A percentile compares a stretch with the other conserved stretches of the same genome.
phyloP scores from a whole-genome alignment of 768 basidiomycete species.

The Obba rivulosa region DNA sequence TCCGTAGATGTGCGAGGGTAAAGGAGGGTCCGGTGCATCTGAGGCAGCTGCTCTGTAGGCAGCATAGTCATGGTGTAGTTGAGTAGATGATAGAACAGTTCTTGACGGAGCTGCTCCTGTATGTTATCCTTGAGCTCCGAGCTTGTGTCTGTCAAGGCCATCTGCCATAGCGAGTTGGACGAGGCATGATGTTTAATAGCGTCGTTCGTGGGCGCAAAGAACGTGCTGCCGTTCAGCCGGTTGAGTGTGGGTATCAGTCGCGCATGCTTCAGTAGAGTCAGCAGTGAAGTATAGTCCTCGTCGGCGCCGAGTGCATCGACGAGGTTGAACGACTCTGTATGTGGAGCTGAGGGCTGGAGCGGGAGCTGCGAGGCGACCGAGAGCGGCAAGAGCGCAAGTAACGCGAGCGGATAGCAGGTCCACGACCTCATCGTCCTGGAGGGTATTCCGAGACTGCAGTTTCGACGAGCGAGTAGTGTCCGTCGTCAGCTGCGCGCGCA shows the following conservation, averaged over 20 bases:
- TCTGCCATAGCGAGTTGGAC: conserved; percentile 27
- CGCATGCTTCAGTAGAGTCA: conserved; percentile 75
- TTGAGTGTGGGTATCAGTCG: conserved; percentile 91
- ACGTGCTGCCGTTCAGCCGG: conserved; percentile 70
- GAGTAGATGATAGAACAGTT: conserved; percentile 90
- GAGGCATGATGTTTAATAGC: conserved; percentile 57
- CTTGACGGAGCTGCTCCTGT: conserved; percentile 78
- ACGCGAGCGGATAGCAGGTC: conserved; percentile 28
- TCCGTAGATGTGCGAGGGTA: conserved; percentile 60
- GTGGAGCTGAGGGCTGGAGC: conserved; percentile 17
- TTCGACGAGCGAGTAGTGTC: no score
- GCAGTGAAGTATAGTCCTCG: conserved; percentile 69
- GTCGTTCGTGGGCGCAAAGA: conserved; percentile 95
- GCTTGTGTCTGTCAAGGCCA: conserved; percentile 33
- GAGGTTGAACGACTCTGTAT: conserved; percentile 49
- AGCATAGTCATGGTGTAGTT: conserved; percentile 63
- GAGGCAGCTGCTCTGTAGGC: conserved; percentile 35
- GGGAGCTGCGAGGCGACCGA: conserved; percentile 30
- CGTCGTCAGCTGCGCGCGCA: no score
- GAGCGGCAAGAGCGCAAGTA: conserved; percentile 29
- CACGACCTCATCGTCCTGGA: conserved; percentile 28
- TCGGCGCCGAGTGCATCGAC: conserved; percentile 75
- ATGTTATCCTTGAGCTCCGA: conserved; percentile 64
- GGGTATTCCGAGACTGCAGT: background rate
- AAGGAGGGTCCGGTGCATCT: conserved; percentile 56